phyloP scores from a whole-genome alignment of 2,329 filamentous ascomycete genomes.

The Venturiaceae sp. region DNA sequence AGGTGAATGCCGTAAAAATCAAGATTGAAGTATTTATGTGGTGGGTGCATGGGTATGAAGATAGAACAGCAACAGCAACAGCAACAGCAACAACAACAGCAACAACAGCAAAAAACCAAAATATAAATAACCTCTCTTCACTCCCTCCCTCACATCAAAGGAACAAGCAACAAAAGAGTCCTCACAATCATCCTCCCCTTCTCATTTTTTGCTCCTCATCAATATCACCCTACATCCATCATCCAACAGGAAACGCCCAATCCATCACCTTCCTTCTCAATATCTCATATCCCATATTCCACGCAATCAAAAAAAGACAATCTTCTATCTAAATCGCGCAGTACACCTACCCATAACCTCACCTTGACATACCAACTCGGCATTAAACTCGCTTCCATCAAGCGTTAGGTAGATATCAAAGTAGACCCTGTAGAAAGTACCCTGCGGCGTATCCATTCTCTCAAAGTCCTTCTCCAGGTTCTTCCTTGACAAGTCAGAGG shows the following conservation, averaged over 20 bases:
- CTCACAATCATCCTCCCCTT: too few species aligned
- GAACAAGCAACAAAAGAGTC: too few species aligned
- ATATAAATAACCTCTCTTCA: background rate
- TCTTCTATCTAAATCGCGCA: slow-evolving; percentile 64
- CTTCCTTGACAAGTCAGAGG: slow-evolving; percentile 92
- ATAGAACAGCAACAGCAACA: background rate
- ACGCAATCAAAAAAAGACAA: background rate
- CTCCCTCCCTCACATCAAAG: background rate
- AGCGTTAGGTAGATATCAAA: slow-evolving; percentile 73
- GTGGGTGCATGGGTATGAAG: background rate
- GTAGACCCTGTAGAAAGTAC: slow-evolving; percentile 57
- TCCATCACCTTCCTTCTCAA: too few species aligned
- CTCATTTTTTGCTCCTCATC: background rate
- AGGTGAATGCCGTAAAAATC: background rate
- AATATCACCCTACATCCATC: background rate
- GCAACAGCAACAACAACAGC: background rate
- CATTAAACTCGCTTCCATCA: slow-evolving; percentile 95
- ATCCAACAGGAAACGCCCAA: slow-evolving; percentile 1
- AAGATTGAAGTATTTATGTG: background rate
- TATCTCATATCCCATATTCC: background rate
- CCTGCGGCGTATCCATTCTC: slow-evolving; percentile 96
- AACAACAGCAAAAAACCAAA: background rate
- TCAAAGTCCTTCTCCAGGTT: slow-evolving; percentile 99
- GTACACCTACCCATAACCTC: slow-evolving; percentile 98
- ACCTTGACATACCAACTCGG: slow-evolving; percentile 96